A percentile compares a stretch with the other conserved stretches of the same genome.
Evolutionary conservation across 179 eudicot species (phyloP).

Genomic region (Nepenthes alata): DNA sequence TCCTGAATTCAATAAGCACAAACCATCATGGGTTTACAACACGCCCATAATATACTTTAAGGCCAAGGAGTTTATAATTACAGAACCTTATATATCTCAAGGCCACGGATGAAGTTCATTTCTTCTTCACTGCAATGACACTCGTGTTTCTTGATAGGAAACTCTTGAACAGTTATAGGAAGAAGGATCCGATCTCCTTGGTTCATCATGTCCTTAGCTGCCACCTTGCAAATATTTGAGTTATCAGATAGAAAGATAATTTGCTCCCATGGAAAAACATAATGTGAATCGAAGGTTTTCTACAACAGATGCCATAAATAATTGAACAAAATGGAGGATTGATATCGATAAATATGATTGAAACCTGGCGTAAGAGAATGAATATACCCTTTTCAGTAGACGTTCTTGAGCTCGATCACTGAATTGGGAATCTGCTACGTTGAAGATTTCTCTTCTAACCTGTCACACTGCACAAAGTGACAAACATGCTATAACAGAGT

Average conservation of each 20-base stretch:
- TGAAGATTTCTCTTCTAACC: constrained; percentile 61
- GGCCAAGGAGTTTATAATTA: not conserved
- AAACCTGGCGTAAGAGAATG: too few relatives aligned
- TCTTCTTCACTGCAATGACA: constrained; percentile 41
- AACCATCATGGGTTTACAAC: not conserved
- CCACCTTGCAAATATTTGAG: constrained; percentile 32
- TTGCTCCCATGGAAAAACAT: not conserved
- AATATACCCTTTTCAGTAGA: constrained; percentile 53
- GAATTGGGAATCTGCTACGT: constrained; percentile 10
- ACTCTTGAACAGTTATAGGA: constrained; percentile 48
- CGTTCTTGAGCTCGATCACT: constrained; percentile 17
- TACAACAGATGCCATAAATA: too few relatives aligned
- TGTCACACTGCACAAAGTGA: constrained; percentile 12
- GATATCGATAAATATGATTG: not conserved
- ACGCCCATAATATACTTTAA: too few relatives aligned
- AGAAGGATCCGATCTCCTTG: constrained; percentile 61
- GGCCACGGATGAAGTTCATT: constrained; percentile 41
- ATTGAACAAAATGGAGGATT: not conserved
- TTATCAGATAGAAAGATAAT: constrained; percentile 3
- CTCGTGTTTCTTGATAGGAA: constrained; percentile 25
- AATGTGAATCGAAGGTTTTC: not conserved
- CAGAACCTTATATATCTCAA: constrained; percentile 75
- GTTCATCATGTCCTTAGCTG: constrained; percentile 63
- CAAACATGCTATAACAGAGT: not conserved
- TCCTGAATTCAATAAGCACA: constrained; percentile 33